Base-by-base conservation (phyloP, 75 land plant genomes). In the Selaginella moellendorffii region DNA sequence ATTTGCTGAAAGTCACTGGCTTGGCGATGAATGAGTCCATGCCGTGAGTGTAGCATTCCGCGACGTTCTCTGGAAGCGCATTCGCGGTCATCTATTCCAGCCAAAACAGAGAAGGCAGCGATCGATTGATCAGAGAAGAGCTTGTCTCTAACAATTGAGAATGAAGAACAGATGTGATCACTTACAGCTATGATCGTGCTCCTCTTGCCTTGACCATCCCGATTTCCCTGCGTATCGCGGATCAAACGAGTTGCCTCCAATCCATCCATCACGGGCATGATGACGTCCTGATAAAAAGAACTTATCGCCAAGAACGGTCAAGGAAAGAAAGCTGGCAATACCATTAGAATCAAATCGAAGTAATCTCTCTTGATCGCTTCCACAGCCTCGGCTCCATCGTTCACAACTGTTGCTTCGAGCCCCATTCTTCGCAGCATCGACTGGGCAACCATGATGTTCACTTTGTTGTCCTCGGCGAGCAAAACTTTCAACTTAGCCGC, bases 261-360 rank as follows among this genome's bases (percentile, higher is more conserved):
- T n/a, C 89, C 95, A 70, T 85, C 82, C 95, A 88, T 88, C 17
- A 81, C 77, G 31, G 95, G 90, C 95, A 88, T 88, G 74, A 74
- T 78, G 18, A 88, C 84, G 77, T 88, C 95, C 90, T 82, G 76
- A 51, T 68, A 28, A n/a, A 65, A 27, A 12, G 21, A 1, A 24
- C 19, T 63, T 46, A 63, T 23, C 9, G 46, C 19, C 17, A 29
- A 2, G 21, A 27, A 62, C 1, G 19, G 23, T 19, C 31, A n/a
- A 29, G 14, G 29, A 59, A 51, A 20, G 22, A 0, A 53, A 30
- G 26, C 51, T 21, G 14, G 26, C 69, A n/a, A 54, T 85, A 88
- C 95, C 95, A 88, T 88, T 24, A 88, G 65, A 54, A 88, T 53
- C 52, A 88, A 83, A 70, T 85, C 84, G 67, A 82, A 88, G 5